Percentiles rank a stretch among this genome's conserved stretches.
Evolutionary conservation across 148 eudicot species (phyloP).

Genomic region (Mesembryanthemum crystallinum): DNA sequence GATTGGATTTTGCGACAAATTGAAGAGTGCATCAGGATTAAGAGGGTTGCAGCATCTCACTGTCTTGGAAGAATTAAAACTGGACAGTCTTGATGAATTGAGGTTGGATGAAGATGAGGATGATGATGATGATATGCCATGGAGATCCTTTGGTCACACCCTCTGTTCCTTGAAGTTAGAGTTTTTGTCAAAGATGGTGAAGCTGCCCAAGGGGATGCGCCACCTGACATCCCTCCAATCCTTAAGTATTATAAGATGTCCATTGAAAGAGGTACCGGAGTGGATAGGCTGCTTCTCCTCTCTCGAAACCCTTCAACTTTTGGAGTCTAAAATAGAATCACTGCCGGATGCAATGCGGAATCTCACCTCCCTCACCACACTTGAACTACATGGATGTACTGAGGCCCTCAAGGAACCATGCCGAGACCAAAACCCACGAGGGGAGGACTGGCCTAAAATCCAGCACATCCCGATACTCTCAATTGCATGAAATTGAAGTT

Average conservation of each 20-base stretch:
- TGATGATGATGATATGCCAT: neutral
- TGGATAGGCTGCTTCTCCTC: conserved; percentile 17
- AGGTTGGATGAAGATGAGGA: too few relatives aligned
- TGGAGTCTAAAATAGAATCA: neutral
- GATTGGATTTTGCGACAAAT: neutral
- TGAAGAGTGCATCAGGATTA: conserved; percentile 13
- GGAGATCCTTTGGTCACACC: neutral
- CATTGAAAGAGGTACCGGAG: neutral
- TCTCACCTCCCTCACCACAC: conserved; percentile 10
- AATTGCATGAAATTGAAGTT: too few relatives aligned
- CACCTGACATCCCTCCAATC: conserved; percentile 19
- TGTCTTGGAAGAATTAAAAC: conserved; percentile 4
- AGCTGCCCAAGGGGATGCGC: conserved; percentile 16
- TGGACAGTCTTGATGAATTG: neutral
- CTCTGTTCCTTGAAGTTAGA: neutral
- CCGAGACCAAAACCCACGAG: neutral
- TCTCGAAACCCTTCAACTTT: neutral
- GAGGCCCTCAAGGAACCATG: conserved; percentile 1
- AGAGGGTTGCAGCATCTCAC: conserved; percentile 28
- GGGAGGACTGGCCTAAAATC: conserved; percentile 19
- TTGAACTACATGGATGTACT: neutral
- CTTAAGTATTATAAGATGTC: neutral
- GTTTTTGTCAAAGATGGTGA: neutral
- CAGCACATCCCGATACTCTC: conserved; percentile 13
- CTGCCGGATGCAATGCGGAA: conserved; percentile 16